Percentiles rank a stretch among this genome's conserved stretches.
Evolutionary conservation across 192 early-diverging fungal genomes (phyloP).

Genomic region (Coemansia sp.): DNA sequence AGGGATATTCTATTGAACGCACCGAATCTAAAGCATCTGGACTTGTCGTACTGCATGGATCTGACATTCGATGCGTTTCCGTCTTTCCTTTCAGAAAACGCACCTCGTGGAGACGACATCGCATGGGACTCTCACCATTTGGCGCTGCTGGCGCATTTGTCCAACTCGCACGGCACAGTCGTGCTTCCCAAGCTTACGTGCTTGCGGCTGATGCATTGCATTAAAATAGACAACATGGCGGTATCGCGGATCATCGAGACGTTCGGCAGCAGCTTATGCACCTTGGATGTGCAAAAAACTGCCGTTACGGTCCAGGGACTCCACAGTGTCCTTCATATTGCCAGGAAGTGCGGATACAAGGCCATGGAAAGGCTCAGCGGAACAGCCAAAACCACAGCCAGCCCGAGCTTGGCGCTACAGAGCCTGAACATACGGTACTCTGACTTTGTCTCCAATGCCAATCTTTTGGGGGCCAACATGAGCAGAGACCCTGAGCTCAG

Average conservation of each 20-base stretch:
- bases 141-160: background rate
- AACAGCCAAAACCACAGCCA: background rate
- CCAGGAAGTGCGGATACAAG: conserved; percentile 7
- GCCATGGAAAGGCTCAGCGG: background rate
- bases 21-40: conserved; percentile 20
- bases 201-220: conserved; percentile 18
- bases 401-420: conserved; percentile 6
- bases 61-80: conserved; percentile 36
- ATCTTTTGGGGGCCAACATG: conserved; percentile 2
- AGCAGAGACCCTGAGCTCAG: conserved; percentile 2
- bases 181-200: conserved; percentile 27
- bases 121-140: conserved; percentile 1
- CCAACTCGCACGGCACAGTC: conserved; percentile 2
- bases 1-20: conserved; percentile 15
- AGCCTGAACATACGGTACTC: conserved; percentile 10
- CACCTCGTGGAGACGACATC: background rate
- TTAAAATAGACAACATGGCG: conserved; percentile 8
- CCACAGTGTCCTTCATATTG: background rate
- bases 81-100: background rate
- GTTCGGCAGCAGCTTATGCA: conserved; percentile 21
- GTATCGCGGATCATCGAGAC: conserved; percentile 15
- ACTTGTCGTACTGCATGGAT: conserved; percentile 24
- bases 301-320: conserved; percentile 4
- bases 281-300: conserved; percentile 14
- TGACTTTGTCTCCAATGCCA: conserved; percentile 8